Base-by-base conservation (phyloP, 257 asterid genomes). In the Craterostigma plantagineum region DNA sequence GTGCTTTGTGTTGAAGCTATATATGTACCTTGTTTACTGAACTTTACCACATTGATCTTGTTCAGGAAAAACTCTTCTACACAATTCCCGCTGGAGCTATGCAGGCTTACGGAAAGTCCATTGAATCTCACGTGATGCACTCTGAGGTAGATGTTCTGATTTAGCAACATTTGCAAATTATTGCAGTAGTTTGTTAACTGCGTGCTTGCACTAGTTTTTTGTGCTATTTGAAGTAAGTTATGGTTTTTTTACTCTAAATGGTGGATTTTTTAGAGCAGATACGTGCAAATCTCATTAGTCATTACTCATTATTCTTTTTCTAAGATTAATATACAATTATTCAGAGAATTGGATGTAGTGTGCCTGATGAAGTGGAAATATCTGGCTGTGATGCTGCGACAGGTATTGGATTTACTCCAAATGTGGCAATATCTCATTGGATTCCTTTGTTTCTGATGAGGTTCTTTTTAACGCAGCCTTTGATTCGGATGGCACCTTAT, bases 1-100 rank as follows among this genome's bases (percentile, higher is more conserved):
- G 11, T 43, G 12, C n/a, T 43, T 43, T 7, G 14, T 13, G 10
- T 13, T 43, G 17, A 16, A 4, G 7, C 18, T 18, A 1, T 14
- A 4, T 4, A 17, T 18, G 18, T 43, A 14, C 43, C 38, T 50
- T 51, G 46, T 35, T 53, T 23, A 42, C 61, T 56, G 38, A 40
- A 27, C 48, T 52, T 55, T 47, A 34, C 56, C 46, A 44, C 43
- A 23, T 51, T 34, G 14, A 39, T 23, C 2, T 48, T 54, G 39
- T 56, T 55, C 75, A 91, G 99, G 96, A 77, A 56, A 67, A 62
- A 55, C 72, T 83, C 47, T 84, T 80, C 73, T 84, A 91, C 54
- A 33, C 75, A 45, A 67, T 73, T 41, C 77, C 68, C 1, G 57
- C 68, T 49, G 92, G 86, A 58, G 83, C 96, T 11, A 54, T 72